Evolutionary conservation across 768 basidiomycete genomes (phyloP), one percentile per base, ranked within the genome.

Genomic region (Fomitopsis pulvina): DNA sequence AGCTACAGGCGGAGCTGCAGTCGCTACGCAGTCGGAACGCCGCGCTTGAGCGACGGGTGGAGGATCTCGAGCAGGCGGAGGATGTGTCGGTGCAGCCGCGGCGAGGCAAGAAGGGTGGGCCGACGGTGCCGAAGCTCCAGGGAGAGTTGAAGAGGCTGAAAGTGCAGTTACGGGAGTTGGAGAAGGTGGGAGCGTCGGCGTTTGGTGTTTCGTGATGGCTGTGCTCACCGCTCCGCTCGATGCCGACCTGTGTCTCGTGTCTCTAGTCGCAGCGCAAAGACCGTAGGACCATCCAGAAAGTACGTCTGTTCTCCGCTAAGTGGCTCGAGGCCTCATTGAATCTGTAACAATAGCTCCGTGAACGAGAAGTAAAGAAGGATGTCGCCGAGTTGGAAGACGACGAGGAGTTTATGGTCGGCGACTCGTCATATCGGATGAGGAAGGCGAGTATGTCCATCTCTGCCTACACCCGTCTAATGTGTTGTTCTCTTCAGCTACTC

Each of bases 381-480:
- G 68, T 68, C 4, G 54, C 67, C 10, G 73, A 71, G 24, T 61
- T 76, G 20, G 53, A 61, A 26, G 63, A 66, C 2, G 55, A 60
- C 39, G 52, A 41, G 12, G 58, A 64, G 10, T 51, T 58, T n/a
- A 64, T 61, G 18, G 56, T 62, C 8, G 66, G 59, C 1, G 74
- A 75, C 47, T 46, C 65, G 20, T 58, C 59, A 2, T 43, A 69
- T 52, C 54, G 61, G 14, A 73, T 76, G 73, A 65, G 69, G 51
- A 76, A 75, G n/a, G n/a, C n/a, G n/a, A 61, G 76, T 71, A 29
- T 27, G 56, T 50, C 22, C n/a, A 11, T 4, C 41, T 22, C 16
- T 12, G 18, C 3, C 25, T 20, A 24, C 44, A 10, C 0, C 45
- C 22, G 26, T 14, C 11, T 22, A 37, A 24, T 25, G 21, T 9